phyloP scores from a whole-genome alignment of 1,139 yeast genomes.

The Hyphopichia buzzinii region DNA sequence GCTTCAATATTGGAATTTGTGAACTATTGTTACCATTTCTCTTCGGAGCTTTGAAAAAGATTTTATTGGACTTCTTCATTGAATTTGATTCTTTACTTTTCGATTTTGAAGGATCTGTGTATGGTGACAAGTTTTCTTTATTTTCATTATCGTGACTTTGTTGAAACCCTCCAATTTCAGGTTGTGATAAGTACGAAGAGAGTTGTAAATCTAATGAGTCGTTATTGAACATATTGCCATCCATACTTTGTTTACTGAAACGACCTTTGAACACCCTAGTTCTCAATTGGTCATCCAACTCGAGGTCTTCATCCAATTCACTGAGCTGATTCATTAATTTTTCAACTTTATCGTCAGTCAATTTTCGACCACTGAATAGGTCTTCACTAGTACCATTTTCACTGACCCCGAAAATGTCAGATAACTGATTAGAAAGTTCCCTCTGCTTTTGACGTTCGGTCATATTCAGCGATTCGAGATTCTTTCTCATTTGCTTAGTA shows the following conservation, averaged over 20 bases:
- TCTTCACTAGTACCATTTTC: constrained; percentile 11
- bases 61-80: constrained; percentile 23
- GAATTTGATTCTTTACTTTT: constrained; percentile 17
- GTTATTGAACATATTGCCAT: constrained; percentile 14
- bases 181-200: constrained; percentile 19
- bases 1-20: constrained; percentile 31
- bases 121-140: constrained; percentile 33
- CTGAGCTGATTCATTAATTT: constrained; percentile 31
- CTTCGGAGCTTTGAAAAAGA: constrained; percentile 20
- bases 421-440: constrained; percentile 6
- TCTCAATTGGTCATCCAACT: constrained; percentile 47
- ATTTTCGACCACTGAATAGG: constrained; percentile 16
- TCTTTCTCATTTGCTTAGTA: constrained; percentile 25
- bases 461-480: neutral
- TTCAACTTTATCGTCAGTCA: constrained; percentile 37
- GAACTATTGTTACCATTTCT: constrained; percentile 12
- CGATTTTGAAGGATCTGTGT: constrained; percentile 29
- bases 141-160: constrained; percentile 17
- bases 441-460: constrained; percentile 1
- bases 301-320: constrained; percentile 30
- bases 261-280: constrained; percentile 44
- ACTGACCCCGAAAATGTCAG: constrained; percentile 8
- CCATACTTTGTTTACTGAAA: constrained; percentile 17
- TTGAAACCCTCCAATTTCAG: neutral
- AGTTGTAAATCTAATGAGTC: constrained; percentile 32